These are phyloP conservation scores for Neurospora sp. DNA, from an alignment of 495 filamentous ascomycete species.

Conservation along the genomic window DNA sequence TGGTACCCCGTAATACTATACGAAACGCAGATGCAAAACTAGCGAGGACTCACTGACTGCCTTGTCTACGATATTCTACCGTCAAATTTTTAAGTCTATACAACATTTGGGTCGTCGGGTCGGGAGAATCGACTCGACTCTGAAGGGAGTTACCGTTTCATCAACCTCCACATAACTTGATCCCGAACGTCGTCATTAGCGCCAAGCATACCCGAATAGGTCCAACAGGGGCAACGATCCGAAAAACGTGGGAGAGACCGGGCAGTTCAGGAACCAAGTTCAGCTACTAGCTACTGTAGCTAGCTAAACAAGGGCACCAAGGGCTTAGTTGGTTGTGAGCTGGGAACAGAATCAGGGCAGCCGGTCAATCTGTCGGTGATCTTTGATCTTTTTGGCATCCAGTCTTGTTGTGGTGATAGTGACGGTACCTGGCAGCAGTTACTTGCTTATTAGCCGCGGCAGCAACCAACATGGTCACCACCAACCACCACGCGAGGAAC, in stretches of 20 bases:
- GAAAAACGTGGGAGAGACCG: not conserved
- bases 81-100: too few relatives aligned
- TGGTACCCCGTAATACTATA: not conserved
- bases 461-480: not conserved
- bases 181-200: not conserved
- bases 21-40: not conserved
- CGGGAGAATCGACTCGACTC: too few relatives aligned
- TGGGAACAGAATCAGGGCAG: not conserved
- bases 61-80: too few relatives aligned
- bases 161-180: not conserved
- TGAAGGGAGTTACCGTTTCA: not conserved
- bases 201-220: not conserved
- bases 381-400: not conserved
- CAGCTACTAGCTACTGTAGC: too few relatives aligned
- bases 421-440: not conserved
- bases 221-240: not conserved
- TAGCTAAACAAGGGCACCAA: not conserved
- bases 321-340: not conserved
- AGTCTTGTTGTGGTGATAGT: not conserved
- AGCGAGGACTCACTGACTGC: not conserved
- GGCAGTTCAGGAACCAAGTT: not conserved
- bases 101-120: too few relatives aligned
- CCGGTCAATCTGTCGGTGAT: not conserved
- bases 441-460: not conserved
- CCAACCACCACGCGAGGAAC: too few relatives aligned